Evolutionary conservation across 805 yeast species (phyloP).

Genomic region (Sugiyamaella qingdaonensis): DNA sequence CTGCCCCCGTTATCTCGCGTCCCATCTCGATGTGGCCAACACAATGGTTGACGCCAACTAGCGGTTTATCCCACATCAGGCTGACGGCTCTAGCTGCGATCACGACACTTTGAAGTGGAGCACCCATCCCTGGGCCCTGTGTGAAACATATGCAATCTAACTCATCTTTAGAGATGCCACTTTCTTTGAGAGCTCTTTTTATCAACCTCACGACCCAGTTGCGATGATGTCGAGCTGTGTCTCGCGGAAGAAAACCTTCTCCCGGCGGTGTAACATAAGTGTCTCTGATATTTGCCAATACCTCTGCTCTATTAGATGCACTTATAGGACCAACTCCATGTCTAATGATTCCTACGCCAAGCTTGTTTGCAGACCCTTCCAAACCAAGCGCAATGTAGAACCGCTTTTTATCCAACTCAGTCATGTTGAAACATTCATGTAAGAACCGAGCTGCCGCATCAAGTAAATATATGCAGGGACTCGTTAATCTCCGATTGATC

Average conservation of each 20-base stretch:
- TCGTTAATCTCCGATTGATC: too few relatives aligned
- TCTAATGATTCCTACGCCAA: conserved; percentile 88
- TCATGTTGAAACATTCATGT: conserved; percentile 15
- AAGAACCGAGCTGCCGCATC: too few relatives aligned
- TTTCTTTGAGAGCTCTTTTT: conserved; percentile 57
- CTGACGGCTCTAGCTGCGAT: conserved; percentile 85
- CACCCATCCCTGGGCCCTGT: conserved; percentile 99
- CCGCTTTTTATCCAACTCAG: conserved; percentile 46
- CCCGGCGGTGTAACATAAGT: conserved; percentile 97
- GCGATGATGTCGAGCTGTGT: conserved; percentile 93
- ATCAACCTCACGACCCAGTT: conserved; percentile 87
- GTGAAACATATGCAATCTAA: conserved; percentile 75
- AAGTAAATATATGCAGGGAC: too few relatives aligned
- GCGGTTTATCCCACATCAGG: conserved; percentile 74
- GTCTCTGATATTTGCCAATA: conserved; percentile 87
- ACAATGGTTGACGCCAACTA: conserved; percentile 95
- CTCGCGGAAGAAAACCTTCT: conserved; percentile 94
- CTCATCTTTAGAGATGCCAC: conserved; percentile 48
- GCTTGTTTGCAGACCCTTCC: conserved; percentile 96
- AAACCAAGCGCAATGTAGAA: conserved; percentile 70
- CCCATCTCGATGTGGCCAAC: conserved; percentile 99
- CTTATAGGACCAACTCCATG: conserved; percentile 62
- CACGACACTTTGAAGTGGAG: conserved; percentile 90
- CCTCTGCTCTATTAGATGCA: conserved; percentile 59
- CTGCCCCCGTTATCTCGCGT: conserved; percentile 94